Base-by-base conservation (phyloP, 78 protist genomes). In the Diacronema lutheri region DNA sequence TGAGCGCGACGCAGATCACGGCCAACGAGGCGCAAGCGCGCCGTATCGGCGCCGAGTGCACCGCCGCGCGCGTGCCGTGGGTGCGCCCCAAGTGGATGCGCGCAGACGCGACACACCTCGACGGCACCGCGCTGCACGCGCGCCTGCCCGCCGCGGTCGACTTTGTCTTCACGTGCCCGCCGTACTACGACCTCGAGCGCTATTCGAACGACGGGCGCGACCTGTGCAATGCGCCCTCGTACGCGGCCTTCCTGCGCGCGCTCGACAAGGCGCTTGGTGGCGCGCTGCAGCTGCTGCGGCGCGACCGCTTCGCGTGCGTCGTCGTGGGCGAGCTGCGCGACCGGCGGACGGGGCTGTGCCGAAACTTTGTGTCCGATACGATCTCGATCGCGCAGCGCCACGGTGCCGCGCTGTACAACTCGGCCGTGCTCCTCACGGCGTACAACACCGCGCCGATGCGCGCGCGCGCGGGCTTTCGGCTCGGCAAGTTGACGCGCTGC, bases 311-410 rank as follows among this genome's bases (percentile, higher is more conserved):
- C 31, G 46, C 57, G 19, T 69, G 77, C 77, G 37, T 69, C 55
- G 77, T 69, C 25, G 77, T 69, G 25, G 77, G 77, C 77, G 77
- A 69, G 57, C 16, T 69, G 1, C 77, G 77, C 57, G 77, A 69
- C 56, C 31, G 6, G 25, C n/a, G n/a, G n/a, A 31, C 37, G 33
- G 77, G 77, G 33, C 40, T 69, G 57, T 11, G 9, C 31, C 55
- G 77, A 21, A 69, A 69, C 77, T 69, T 69, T 40, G 77, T 69
- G 77, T 29, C 57, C 33, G 77, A 69, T 20, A 69, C 77, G 23
- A 23, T 69, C 50, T 10, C 23, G 10, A 56, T 56, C 37, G 37
- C 40, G 33, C 33, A 20, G 6, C 33, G 1, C 33, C n/a, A 6
- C 38, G 77, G 77, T 33, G n/a, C 16, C 56, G 29, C 57, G 50